These are phyloP conservation scores for Fusarium oligoseptatum DNA, from an alignment of 2,329 filamentous ascomycete species.

Conservation along the genomic window DNA sequence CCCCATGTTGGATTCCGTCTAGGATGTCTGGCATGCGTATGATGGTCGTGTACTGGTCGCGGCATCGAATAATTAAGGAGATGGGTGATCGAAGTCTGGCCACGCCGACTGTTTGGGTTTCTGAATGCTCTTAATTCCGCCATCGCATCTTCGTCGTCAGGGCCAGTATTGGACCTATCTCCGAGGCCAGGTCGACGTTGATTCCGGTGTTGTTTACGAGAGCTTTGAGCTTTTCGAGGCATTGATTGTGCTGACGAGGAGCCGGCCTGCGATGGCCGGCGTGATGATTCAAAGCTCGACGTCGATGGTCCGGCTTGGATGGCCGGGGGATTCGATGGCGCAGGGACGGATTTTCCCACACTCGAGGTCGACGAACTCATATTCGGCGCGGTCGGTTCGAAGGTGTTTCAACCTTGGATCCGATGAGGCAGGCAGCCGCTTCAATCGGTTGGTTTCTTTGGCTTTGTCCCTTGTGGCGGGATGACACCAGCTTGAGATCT, in stretches of 20 bases:
- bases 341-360: conserved; percentile 66
- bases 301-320: conserved; percentile 58
- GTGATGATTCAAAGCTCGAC: conserved; percentile 64
- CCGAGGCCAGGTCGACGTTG: conserved; percentile 75
- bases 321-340: conserved; percentile 56
- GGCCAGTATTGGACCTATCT: conserved; percentile 50
- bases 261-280: conserved; percentile 59
- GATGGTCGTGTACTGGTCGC: conserved; percentile 73
- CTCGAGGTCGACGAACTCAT: conserved; percentile 53
- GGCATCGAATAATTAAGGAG: conserved; percentile 91
- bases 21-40: conserved; percentile 67
- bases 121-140: conserved; percentile 77
- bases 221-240: conserved; percentile 81
- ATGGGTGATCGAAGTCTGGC: conserved; percentile 97
- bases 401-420: background rate
- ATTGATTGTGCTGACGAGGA: conserved; percentile 52
- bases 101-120: conserved; percentile 78
- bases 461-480: conserved; percentile 13
- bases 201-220: conserved; percentile 86
- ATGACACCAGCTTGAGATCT: conserved; percentile 3
- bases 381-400: conserved; percentile 25
- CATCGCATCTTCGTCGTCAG: conserved; percentile 88
- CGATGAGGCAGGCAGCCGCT: conserved; percentile 13
- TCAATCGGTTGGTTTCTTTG: conserved; percentile 25
- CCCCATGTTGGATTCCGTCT: conserved; percentile 85